These are phyloP conservation scores for Brassica juncea DNA, from an alignment of 345 rosid genomes.

Conservation along the genomic window DNA sequence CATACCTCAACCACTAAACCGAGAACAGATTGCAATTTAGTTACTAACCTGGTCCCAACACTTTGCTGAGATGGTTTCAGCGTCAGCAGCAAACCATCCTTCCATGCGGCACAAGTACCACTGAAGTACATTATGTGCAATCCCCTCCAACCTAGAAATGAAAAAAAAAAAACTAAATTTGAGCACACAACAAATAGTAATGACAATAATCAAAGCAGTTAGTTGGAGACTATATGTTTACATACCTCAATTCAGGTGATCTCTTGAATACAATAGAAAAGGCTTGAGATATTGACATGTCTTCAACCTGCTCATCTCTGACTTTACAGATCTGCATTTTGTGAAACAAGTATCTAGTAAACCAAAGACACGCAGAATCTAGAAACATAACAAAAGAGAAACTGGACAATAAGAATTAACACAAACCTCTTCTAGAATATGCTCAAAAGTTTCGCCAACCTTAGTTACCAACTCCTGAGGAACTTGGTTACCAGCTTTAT, in stretches of 20 bases:
- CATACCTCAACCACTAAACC: constrained; percentile 7
- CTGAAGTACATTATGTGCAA: constrained; percentile 78
- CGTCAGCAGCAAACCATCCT: constrained; percentile 99
- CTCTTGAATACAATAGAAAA: constrained; percentile 75
- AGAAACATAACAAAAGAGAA: not conserved
- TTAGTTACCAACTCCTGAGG: constrained; percentile 75
- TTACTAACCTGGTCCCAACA: constrained; percentile 80
- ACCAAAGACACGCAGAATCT: not conserved
- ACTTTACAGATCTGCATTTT: constrained; percentile 71
- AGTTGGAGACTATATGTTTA: constrained; percentile 17
- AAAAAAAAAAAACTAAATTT: not conserved
- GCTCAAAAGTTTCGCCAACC: constrained; percentile 84
- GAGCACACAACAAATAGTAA: constrained; percentile 10
- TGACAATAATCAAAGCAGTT: not conserved
- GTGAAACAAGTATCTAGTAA: constrained; percentile 28
- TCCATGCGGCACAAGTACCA: constrained; percentile 99
- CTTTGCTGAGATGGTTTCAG: constrained; percentile 85
- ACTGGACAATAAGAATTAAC: not conserved
- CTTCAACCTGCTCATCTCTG: constrained; percentile 65
- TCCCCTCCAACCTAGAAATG: constrained; percentile 67
- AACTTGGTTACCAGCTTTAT: constrained; percentile 84
- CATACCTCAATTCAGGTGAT: constrained; percentile 74
- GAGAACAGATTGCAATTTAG: not conserved
- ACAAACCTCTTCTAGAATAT: constrained; percentile 72
- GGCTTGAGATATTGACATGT: constrained; percentile 76